Evolutionary conservation across 352 stramenopile genomes (phyloP).

Genomic region (Proteromonas lacertae): DNA sequence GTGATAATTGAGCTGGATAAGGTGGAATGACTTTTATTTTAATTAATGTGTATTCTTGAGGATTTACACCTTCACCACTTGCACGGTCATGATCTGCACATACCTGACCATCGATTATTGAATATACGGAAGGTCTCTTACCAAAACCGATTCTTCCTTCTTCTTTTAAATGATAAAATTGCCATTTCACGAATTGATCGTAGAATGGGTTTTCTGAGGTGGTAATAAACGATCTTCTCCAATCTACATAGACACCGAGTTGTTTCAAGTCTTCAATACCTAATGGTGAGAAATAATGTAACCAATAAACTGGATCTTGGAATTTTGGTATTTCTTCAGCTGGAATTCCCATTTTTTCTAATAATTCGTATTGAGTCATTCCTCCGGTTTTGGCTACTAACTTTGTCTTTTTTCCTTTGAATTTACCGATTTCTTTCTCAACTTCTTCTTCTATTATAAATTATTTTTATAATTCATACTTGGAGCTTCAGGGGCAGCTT

Average conservation of each 20-base stretch:
- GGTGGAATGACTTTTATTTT: conserved; percentile 47
- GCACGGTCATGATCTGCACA: conserved; percentile 95
- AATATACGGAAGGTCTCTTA: conserved; percentile 93
- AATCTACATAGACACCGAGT: conserved; percentile 85
- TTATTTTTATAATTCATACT: too few species aligned
- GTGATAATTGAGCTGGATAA: conserved; percentile 21
- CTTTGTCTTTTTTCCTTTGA: conserved; percentile 89
- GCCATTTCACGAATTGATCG: conserved; percentile 95
- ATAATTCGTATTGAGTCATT: conserved; percentile 84
- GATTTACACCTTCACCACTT: conserved; percentile 81
- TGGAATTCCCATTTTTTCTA: conserved; percentile 27
- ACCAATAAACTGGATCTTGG: conserved; percentile 79
- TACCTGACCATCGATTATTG: conserved; percentile 81
- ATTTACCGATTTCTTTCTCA: conserved; percentile 33
- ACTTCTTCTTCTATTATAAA: conserved; percentile 21
- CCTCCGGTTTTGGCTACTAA: conserved; percentile 66
- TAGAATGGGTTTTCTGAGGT: conserved; percentile 97
- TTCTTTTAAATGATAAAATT: conserved; percentile 81
- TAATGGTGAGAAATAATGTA: conserved; percentile 90
- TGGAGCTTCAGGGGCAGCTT: background rate
- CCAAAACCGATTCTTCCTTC: conserved; percentile 41
- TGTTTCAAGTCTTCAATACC: conserved; percentile 72
- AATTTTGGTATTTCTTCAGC: conserved; percentile 84
- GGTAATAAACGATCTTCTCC: conserved; percentile 93
- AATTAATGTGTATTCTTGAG: conserved; percentile 95